Base-by-base conservation (phyloP, 129 eudicot genomes). In the Rutidosis leptorrhynchoides region DNA sequence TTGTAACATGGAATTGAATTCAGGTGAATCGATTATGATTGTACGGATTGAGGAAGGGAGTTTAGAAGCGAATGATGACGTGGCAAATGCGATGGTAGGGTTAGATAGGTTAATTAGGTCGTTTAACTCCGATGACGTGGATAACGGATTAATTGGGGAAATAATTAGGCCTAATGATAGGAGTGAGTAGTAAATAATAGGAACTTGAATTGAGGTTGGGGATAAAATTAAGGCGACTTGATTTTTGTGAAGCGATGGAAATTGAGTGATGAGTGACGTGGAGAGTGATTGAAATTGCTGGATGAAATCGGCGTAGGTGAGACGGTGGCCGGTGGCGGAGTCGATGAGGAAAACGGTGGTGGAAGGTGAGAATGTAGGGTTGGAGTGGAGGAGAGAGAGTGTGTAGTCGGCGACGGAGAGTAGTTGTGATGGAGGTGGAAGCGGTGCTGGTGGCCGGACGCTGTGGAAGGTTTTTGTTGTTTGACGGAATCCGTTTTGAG, bases 61-160 rank as follows among this genome's bases (percentile, higher is more conserved):
- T 49, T 88, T 82, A 5, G 58, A 53, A 5, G 67, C 66, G 11
- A 53, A 7, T 10, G 83, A 52, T 22, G 92, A 78, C 7, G 86
- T 75, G 30, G 88, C 57, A 29, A 93, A 88, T 2, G 82, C 86
- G 70, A 92, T 24, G 9, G 67, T 60, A 12, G 96, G 98, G 0
- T 80, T 83, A 32, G 69, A 23, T 32, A 92, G 80, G 0, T 67
- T 32, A 22, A 88, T 21, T 1, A 88, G 67, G 78, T 88, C 96
- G 14, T 71, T 5, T 54, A 92, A 23, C 80, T 92, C 96, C 30
- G 88, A 71, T 4, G 54, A 45, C 19, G 96, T 74, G n/a, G 95
- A 82, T 2, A 92, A 58, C 21, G 98, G 98, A 25, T 88, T 92
- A 1, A 84, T 88, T 1, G 96, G 96, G 5, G 98, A 92, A 24